Conservation (phyloP, 2,329 filamentous ascomycete species). For the Monosporascus sp. region DNA sequence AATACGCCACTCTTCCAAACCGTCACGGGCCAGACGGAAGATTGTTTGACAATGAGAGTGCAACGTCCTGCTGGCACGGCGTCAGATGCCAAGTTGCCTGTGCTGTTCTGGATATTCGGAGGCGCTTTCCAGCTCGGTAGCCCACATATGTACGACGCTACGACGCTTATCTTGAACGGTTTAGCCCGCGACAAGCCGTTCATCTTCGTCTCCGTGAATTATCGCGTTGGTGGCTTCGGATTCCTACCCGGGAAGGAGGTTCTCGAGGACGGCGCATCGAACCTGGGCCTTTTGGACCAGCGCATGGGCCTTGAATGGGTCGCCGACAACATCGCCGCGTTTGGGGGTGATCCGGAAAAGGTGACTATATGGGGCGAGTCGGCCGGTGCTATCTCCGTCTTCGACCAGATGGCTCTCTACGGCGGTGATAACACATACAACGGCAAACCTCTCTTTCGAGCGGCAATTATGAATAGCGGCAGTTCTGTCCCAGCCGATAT, state of each 20-base stretch:
- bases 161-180: slow-evolving; percentile 39
- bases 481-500: slow-evolving; percentile 55
- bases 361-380: slow-evolving; percentile 77
- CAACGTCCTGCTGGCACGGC: slow-evolving; percentile 53
- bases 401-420: slow-evolving; percentile 71
- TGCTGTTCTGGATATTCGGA: slow-evolving; percentile 67
- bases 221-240: slow-evolving; percentile 69
- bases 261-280: slow-evolving; percentile 59
- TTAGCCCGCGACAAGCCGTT: slow-evolving; percentile 54
- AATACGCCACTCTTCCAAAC: slow-evolving; percentile 53
- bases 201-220: slow-evolving; percentile 72
- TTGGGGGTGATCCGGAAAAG: slow-evolving; percentile 73
- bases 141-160: slow-evolving; percentile 45
- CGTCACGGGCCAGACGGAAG: slow-evolving; percentile 50
- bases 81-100: slow-evolving; percentile 52
- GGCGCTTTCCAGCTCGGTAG: slow-evolving; percentile 55
- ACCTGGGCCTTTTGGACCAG: slow-evolving; percentile 69
- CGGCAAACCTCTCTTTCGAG: slow-evolving; percentile 67
- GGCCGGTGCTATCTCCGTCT: slow-evolving; percentile 66
- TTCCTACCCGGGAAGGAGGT: slow-evolving; percentile 67
- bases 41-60: slow-evolving; percentile 59
- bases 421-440: slow-evolving; percentile 70
- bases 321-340: slow-evolving; percentile 68
- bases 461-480: slow-evolving; percentile 72
- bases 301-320: slow-evolving; percentile 70